Percentiles rank a stretch among this genome's conserved stretches.
These are phyloP conservation scores for Scedosporium boydii DNA, from an alignment of 2,329 filamentous ascomycete species.

Conservation along the genomic window DNA sequence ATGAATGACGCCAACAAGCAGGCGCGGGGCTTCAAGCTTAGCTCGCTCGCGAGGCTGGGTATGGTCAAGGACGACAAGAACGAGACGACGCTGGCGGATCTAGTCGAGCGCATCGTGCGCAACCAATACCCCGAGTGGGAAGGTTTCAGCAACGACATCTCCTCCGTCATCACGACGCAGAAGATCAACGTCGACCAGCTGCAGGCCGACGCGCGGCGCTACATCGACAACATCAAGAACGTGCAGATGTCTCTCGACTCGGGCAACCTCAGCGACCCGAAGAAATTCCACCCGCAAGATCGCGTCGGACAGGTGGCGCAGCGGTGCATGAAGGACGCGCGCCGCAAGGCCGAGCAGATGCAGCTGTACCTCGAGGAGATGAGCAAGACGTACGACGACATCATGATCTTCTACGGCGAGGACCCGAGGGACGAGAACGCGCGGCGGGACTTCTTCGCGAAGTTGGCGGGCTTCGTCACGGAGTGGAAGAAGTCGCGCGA, in stretches of 20 bases:
- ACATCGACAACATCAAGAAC: slow-evolving; percentile 91
- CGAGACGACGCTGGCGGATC: slow-evolving; percentile 87
- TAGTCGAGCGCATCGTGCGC: slow-evolving; percentile 92
- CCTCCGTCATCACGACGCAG: slow-evolving; percentile 65
- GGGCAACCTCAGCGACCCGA: slow-evolving; percentile 90
- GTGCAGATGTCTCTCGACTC: slow-evolving; percentile 86
- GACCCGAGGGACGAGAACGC: slow-evolving; percentile 86
- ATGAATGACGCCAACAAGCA: slow-evolving; percentile 99
- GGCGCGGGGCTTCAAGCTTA: slow-evolving; percentile 94
- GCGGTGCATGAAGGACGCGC: slow-evolving; percentile 90
- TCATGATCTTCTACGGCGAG: slow-evolving; percentile 67
- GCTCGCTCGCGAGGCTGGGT: slow-evolving; percentile 79
- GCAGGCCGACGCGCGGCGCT: slow-evolving; percentile 75
- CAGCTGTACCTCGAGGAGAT: slow-evolving; percentile 89
- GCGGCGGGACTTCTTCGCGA: slow-evolving; percentile 90
- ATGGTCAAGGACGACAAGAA: slow-evolving; percentile 99
- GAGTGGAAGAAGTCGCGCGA: slow-evolving; percentile 96
- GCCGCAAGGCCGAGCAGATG: slow-evolving; percentile 94
- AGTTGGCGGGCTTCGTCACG: slow-evolving; percentile 78
- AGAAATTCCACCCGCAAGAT: slow-evolving; percentile 96
- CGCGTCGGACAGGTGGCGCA: slow-evolving; percentile 87
- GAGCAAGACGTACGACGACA: slow-evolving; percentile 41
- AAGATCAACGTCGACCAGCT: slow-evolving; percentile 95
- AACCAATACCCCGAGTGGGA: slow-evolving; percentile 97
- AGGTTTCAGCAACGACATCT: slow-evolving; percentile 75